phyloP scores from a whole-genome alignment of 2,329 filamentous ascomycete species.

The Cordyceps militaris region DNA sequence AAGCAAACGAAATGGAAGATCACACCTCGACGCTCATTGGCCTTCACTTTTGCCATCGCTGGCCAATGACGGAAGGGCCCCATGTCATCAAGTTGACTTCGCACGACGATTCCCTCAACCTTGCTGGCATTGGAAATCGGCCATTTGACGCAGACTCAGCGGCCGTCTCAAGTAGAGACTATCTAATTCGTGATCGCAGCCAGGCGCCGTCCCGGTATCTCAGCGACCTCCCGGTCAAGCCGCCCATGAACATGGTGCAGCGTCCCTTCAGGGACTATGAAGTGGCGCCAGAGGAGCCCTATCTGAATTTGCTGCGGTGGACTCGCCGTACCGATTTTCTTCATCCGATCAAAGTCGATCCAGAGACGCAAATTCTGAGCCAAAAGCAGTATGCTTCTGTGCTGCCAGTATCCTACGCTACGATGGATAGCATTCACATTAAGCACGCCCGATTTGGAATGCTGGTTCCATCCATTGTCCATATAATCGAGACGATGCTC shows the following conservation, averaged over 20 bases:
- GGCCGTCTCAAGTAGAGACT: constrained; percentile 15
- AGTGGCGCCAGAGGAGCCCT: constrained; percentile 38
- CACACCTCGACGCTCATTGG: constrained; percentile 40
- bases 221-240: constrained; percentile 36
- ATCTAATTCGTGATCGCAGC: constrained; percentile 34
- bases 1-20: constrained; percentile 24
- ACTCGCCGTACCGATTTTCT: constrained; percentile 54
- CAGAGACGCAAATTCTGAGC: constrained; percentile 19
- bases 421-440: constrained; percentile 40
- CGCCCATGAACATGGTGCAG: constrained; percentile 33
- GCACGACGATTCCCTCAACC: constrained; percentile 19
- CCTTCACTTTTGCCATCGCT: constrained; percentile 43
- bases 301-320: constrained; percentile 42
- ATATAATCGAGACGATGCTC: constrained; percentile 59
- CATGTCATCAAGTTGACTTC: constrained; percentile 38
- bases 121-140: constrained; percentile 25
- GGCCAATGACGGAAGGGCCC: constrained; percentile 29
- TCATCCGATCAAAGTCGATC: constrained; percentile 28
- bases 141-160: constrained; percentile 23
- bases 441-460: constrained; percentile 44
- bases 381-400: constrained; percentile 37
- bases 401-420: constrained; percentile 42
- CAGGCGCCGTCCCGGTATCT: constrained; percentile 35
- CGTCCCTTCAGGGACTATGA: constrained; percentile 30
- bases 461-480: constrained; percentile 65